Evolutionary conservation across 139 green algal species (phyloP).

Genomic region (Cymbomonas tetramitiformis): DNA sequence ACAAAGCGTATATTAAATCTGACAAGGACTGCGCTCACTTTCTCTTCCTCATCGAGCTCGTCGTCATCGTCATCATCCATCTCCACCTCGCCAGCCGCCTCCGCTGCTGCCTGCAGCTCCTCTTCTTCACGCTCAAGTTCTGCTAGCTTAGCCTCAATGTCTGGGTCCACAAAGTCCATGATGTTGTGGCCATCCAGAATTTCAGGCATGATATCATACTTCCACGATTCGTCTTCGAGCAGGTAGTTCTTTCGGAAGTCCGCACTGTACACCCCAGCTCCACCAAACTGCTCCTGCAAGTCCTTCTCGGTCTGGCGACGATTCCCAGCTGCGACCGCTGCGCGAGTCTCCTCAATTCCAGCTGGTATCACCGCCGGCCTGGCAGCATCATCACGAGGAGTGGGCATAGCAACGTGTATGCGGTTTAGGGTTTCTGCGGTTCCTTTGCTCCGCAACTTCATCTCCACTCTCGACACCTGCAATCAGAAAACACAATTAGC

Average conservation of each 20-base stretch:
- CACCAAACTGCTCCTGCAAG: slow-evolving; percentile 74
- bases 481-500: too few species aligned
- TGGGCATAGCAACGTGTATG: slow-evolving; percentile 81
- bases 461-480: slow-evolving; percentile 72
- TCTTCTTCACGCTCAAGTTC: slow-evolving; percentile 84
- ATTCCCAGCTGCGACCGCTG: slow-evolving; percentile 17
- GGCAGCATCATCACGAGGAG: background rate
- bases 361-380: slow-evolving; percentile 2
- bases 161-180: slow-evolving; percentile 87
- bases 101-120: slow-evolving; percentile 24
- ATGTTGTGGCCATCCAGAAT: slow-evolving; percentile 92
- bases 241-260: slow-evolving; percentile 77
- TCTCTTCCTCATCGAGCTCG: slow-evolving; percentile 17
- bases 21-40: too few species aligned
- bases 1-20: too few species aligned
- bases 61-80: background rate
- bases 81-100: slow-evolving; percentile 35
- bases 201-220: slow-evolving; percentile 93
- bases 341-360: slow-evolving; percentile 20
- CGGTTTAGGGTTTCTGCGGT: slow-evolving; percentile 72
- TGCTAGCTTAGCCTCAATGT: slow-evolving; percentile 84
- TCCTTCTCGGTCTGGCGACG: slow-evolving; percentile 32
- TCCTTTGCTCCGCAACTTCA: slow-evolving; percentile 78
- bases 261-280: slow-evolving; percentile 79
- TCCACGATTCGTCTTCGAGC: slow-evolving; percentile 63